A percentile compares a stretch with the other conserved stretches of the same genome.
These are phyloP conservation scores for Arthrobotrys sphaeroides DNA, from an alignment of 2,329 filamentous ascomycete genomes.

Conservation along the genomic window DNA sequence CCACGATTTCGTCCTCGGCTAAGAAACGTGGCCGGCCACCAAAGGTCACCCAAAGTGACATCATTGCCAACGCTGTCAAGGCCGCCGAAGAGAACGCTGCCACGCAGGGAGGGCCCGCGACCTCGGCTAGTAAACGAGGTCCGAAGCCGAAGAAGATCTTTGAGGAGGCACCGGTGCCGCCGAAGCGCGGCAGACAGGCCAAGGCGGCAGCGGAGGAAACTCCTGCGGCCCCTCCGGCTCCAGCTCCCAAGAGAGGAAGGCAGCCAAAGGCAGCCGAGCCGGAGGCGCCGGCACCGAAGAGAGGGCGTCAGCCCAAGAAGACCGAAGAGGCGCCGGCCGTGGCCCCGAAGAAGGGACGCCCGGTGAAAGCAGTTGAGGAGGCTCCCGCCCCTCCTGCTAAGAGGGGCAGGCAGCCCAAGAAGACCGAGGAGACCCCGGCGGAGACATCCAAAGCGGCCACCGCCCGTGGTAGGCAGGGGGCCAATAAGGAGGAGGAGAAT, in stretches of 20 bases:
- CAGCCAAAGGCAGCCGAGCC: constrained; percentile 3
- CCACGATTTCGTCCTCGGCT: not conserved
- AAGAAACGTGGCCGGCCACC: constrained; percentile 39
- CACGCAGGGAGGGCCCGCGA: not conserved
- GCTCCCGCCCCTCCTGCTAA: constrained; percentile 6
- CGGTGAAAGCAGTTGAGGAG: constrained; percentile 26
- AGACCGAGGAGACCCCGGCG: constrained; percentile 9
- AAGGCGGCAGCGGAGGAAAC: not conserved
- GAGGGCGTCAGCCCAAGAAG: constrained; percentile 25
- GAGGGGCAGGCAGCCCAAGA: constrained; percentile 32
- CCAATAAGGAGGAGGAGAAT: constrained; percentile 34
- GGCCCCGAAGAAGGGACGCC: constrained; percentile 3
- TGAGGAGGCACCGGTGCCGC: not conserved
- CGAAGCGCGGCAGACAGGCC: constrained; percentile 9
- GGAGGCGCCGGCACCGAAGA: constrained; percentile 13
- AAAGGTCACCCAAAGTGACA: constrained; percentile 33
- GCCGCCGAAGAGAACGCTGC: constrained; percentile 40
- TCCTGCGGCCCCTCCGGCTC: not conserved
- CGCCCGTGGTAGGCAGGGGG: constrained; percentile 1
- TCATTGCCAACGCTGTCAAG: constrained; percentile 4
- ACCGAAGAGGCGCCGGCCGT: constrained; percentile 16
- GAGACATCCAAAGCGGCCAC: constrained; percentile 4
- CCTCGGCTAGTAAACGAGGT: constrained; percentile 21
- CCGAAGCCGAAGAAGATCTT: constrained; percentile 12
- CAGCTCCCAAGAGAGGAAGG: constrained; percentile 20